Conservation (phyloP, 129 eudicot genomes). For the Cynara cardunculus region DNA sequence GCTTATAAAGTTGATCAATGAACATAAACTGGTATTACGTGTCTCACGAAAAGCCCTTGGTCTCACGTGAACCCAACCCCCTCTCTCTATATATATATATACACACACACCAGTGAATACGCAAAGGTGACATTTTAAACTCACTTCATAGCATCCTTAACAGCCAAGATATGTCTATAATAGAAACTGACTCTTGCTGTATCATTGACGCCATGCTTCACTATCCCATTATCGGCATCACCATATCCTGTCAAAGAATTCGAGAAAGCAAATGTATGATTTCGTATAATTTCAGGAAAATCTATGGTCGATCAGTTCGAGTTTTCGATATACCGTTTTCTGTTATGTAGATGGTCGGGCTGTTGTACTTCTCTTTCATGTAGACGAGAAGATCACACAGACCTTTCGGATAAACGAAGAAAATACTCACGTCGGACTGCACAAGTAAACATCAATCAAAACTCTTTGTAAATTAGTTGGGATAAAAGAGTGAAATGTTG, state of each 20-base stretch:
- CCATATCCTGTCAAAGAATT: not conserved
- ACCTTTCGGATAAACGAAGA: conserved; percentile 32
- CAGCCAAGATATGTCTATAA: conserved; percentile 17
- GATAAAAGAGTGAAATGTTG: not conserved
- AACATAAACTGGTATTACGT: too few species aligned
- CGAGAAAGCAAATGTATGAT: too few species aligned
- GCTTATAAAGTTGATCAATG: too few species aligned
- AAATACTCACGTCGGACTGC: conserved; percentile 20
- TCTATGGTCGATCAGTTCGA: not conserved
- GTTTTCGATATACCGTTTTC: conserved; percentile 28
- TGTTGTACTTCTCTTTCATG: conserved; percentile 28
- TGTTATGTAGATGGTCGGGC: conserved; percentile 29
- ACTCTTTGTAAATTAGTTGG: not conserved
- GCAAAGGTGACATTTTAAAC: not conserved
- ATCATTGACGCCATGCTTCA: conserved; percentile 8
- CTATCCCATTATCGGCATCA: not conserved
- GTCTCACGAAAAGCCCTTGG: too few species aligned
- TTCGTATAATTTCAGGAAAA: not conserved
- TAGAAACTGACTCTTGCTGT: conserved; percentile 19
- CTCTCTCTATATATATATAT: too few species aligned
- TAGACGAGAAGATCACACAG: conserved; percentile 26
- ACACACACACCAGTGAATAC: not conserved
- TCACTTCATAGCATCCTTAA: conserved; percentile 16
- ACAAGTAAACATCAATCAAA: not conserved
- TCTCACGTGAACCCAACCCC: too few species aligned